phyloP scores from a whole-genome alignment of 495 filamentous ascomycete genomes.

The Cercophora scortea region DNA sequence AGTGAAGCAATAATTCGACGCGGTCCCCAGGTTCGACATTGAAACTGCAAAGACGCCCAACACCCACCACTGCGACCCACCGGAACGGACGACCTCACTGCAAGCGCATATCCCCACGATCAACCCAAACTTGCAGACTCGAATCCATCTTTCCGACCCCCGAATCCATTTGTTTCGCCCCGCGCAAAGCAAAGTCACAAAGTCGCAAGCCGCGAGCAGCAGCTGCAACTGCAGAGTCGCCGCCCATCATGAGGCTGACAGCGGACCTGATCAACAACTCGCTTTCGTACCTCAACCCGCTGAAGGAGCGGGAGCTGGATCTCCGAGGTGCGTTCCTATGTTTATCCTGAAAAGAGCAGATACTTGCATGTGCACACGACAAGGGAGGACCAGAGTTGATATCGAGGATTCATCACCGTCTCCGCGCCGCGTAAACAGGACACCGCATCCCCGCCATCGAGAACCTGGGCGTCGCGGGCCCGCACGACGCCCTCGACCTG shows the following conservation, averaged over 20 bases:
- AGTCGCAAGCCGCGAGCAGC: neutral
- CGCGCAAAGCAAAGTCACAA: neutral
- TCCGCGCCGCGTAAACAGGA: slow-evolving; percentile 55
- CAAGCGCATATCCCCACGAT: no score
- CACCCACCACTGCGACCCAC: no score
- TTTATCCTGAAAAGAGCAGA: slow-evolving; percentile 80
- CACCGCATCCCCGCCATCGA: slow-evolving; percentile 97
- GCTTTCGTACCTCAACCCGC: slow-evolving; percentile 92
- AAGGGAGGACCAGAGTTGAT: slow-evolving; percentile 78
- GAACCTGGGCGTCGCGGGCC: slow-evolving; percentile 92
- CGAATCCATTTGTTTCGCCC: neutral
- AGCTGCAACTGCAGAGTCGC: no score
- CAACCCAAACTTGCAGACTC: neutral
- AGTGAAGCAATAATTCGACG: no score
- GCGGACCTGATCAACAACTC: slow-evolving; percentile 86
- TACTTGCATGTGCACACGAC: no score
- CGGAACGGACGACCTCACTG: no score
- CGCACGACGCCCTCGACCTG: slow-evolving; percentile 91
- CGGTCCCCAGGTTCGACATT: no score
- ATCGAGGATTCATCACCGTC: slow-evolving; percentile 45
- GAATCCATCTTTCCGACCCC: neutral
- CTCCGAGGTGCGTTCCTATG: slow-evolving; percentile 85
- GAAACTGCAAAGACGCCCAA: no score
- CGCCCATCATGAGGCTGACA: slow-evolving; percentile 74
- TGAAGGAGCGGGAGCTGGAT: slow-evolving; percentile 97